phyloP scores from a whole-genome alignment of 23 red algal species.

The Gracilaria caudata region DNA sequence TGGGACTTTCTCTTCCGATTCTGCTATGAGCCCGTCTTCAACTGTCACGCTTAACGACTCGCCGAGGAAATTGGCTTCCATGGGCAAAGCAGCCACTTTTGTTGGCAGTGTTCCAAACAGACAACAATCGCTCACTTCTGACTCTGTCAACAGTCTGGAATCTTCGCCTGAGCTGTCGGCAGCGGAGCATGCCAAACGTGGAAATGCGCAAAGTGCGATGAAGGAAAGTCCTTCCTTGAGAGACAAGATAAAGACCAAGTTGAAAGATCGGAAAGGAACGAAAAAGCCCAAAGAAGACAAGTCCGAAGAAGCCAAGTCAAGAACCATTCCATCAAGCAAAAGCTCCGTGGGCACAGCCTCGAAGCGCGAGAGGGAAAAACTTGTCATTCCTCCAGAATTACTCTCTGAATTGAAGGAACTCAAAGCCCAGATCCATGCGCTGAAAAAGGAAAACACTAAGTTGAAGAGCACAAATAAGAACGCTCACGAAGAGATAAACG shows the following conservation, averaged over 20 bases:
- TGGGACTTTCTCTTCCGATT: background rate
- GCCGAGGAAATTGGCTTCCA: background rate
- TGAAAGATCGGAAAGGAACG: slow-evolving; percentile 49
- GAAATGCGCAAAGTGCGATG: slow-evolving; percentile 20
- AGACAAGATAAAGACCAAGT: slow-evolving; percentile 64
- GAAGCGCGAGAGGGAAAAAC: slow-evolving; percentile 39
- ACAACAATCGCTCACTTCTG: slow-evolving; percentile 1
- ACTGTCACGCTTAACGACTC: slow-evolving; percentile 22
- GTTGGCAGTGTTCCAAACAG: background rate
- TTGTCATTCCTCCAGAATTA: slow-evolving; percentile 11
- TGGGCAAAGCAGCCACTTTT: slow-evolving; percentile 3
- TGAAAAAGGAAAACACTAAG: slow-evolving; percentile 59
- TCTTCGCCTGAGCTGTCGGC: slow-evolving; percentile 10
- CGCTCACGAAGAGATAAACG: slow-evolving; percentile 55
- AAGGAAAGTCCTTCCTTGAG: slow-evolving; percentile 55
- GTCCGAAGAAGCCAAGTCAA: slow-evolving; percentile 5
- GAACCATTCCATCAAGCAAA: background rate
- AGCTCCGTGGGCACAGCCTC: background rate
- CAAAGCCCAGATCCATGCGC: slow-evolving; percentile 13
- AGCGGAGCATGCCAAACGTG: background rate
- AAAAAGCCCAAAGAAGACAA: slow-evolving; percentile 27
- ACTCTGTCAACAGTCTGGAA: slow-evolving; percentile 10
- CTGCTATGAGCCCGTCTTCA: slow-evolving; percentile 26
- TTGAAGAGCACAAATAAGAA: slow-evolving; percentile 39
- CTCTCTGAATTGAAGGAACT: slow-evolving; percentile 63